Base-by-base conservation (phyloP, 2,329 filamentous ascomycete genomes). In the Colletotrichum sp. region DNA sequence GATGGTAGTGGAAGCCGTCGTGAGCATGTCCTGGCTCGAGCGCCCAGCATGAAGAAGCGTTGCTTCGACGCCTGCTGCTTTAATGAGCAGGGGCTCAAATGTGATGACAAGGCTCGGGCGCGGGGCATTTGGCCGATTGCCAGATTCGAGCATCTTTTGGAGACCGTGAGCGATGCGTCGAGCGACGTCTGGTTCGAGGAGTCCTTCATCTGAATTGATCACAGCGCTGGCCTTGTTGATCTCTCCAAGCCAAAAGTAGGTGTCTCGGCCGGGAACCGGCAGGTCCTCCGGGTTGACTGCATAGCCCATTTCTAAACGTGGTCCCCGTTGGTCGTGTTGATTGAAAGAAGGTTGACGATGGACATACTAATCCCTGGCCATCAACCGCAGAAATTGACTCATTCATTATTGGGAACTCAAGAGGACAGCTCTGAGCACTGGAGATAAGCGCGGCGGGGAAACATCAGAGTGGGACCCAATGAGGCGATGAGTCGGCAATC, bases 21-120 rank as follows among this genome's bases (percentile, higher is more conserved):
- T 65, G 21, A 76, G 70, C 73, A 76, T 76, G 9, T 76, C 73
- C 7, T 76, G 73, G n/a, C 73, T 76, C 2, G 73, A 76, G 5
- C 73, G 70, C 8, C 73, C 73, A n/a, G 73, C 73, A 36, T 76
- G 73, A 2, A 76, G 73, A 5, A 76, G 70, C 1, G 73, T 76
- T 28, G 70, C 73, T 24, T 76, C 70, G 5, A 76, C 65, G 2
- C 73, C 70, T 3, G 73, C 70, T 10, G 58, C 48, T 60, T 76
- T 24, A 26, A 76, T 74, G 8, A 76, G 52, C 7, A 76, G 58
- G 16, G 73, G 73, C 48, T 76, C 73, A 6, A 76, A 76, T 7
- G 73, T 76, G 5, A 76, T 76, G 34, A 76, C 73, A n/a, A 73
- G 70, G 24, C 43, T 55, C 4, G 73, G 73, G 4, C 73, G 70